Evolutionary conservation across 352 stramenopile species (phyloP), one percentile per base, ranked within the genome.

Genomic region (Phytophthora sansomeana): DNA sequence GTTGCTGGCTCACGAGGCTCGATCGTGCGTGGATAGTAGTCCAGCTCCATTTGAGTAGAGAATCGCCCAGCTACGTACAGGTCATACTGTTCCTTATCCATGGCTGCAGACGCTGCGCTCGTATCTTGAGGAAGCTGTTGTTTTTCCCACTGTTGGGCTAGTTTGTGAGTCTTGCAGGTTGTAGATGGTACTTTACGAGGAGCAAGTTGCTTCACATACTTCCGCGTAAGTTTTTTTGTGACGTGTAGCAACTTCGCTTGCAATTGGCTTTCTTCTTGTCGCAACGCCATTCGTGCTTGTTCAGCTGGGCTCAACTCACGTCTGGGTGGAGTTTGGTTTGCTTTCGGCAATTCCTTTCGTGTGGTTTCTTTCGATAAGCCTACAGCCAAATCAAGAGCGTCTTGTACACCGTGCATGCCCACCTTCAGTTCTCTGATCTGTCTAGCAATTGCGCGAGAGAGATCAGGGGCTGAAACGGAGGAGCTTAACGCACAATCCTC

Each of bases 141-240:
- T 28, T 83, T 50, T 16, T 61, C 75, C 81, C 83, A 90, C 41
- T 87, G 75, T 2, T 75, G 59, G 9, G 83, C 83, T 6, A 78
- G 66, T 4, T 71, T 44, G 4, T 80, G 74, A n/a, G 69, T 80
- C 38, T 72, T 72, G 48, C 68, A 78, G 4, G 63, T 70, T 8
- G 74, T 57, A n/a, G 50, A 46, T 21, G 75, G n/a, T 13, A 43
- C 14, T 16, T 54, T 53, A 29, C 49, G 30, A 13, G 67, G 43
- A 29, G 65, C 80, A 16, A 93, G 61, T 28, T 83, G 72, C 44
- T 87, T 83, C 13, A 65, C 58, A 69, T 92, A 91, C 65, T 93
- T 93, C 35, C 81, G 83, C n/a, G 76, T 84, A 16, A 92, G 65
- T 61, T 92, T 91, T 39, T 84, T 72, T 2, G 83, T 91, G 21